A percentile compares a stretch with the other conserved stretches of the same genome.
Evolutionary conservation across 2,329 filamentous ascomycete species (phyloP).

Genomic region (Apiospora hydei): DNA sequence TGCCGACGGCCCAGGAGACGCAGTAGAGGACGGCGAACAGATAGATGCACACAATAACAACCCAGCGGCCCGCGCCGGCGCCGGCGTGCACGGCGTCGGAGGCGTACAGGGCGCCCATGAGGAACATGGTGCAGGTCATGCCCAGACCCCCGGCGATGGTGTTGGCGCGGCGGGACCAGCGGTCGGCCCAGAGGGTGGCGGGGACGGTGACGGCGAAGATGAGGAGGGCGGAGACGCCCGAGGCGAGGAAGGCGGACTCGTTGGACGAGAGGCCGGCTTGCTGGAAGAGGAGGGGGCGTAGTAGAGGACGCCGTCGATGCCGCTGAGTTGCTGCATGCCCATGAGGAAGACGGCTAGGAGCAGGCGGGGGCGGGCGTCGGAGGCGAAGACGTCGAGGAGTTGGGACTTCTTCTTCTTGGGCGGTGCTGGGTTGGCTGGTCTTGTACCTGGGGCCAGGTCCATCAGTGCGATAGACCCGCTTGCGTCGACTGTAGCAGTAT

Average conservation of each 20-base stretch:
- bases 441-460: neutral
- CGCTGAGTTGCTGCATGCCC: conserved; percentile 30
- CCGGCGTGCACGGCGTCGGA: conserved; percentile 46
- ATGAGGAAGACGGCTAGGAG: conserved; percentile 29
- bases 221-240: conserved; percentile 63
- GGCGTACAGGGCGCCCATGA: conserved; percentile 61
- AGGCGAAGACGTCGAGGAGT: conserved; percentile 22
- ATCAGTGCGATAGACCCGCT: neutral
- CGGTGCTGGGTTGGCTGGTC: neutral
- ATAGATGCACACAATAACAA: conserved; percentile 59
- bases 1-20: conserved; percentile 59
- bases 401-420: neutral
- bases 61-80: conserved; percentile 52
- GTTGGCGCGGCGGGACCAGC: conserved; percentile 61
- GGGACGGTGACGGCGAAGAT: conserved; percentile 63
- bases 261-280: conserved; percentile 28
- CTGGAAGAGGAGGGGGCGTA: conserved; percentile 29
- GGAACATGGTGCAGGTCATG: conserved; percentile 57
- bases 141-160: conserved; percentile 60
- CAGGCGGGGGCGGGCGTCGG: conserved; percentile 22
- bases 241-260: conserved; percentile 47
- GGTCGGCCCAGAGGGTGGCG: conserved; percentile 56
- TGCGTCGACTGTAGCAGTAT: neutral
- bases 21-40: conserved; percentile 56
- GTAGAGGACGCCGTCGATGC: conserved; percentile 31